phyloP scores from a whole-genome alignment of 495 filamentous ascomycete species.

The Clohesyomyces aquaticus region DNA sequence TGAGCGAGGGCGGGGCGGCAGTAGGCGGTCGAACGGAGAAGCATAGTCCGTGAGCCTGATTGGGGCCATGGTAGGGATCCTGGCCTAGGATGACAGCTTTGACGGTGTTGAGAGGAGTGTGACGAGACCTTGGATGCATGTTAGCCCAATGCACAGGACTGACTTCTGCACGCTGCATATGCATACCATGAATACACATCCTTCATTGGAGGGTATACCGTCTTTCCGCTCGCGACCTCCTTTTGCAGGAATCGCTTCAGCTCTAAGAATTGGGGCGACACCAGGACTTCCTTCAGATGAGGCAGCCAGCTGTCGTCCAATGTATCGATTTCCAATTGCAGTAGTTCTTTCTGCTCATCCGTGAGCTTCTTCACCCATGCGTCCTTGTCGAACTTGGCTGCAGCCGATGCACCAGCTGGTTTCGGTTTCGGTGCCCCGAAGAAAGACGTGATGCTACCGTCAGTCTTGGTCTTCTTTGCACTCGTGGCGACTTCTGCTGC shows the following conservation, averaged over 20 bases:
- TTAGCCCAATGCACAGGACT: not conserved
- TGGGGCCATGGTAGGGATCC: conserved; percentile 94
- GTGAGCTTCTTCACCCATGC: conserved; percentile 82
- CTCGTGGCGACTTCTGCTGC: conserved; percentile 54
- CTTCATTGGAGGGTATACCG: conserved; percentile 78
- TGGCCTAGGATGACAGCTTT: conserved; percentile 92
- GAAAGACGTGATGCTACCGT: conserved; percentile 67
- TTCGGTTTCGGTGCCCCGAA: conserved; percentile 59
- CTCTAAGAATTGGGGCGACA: conserved; percentile 75
- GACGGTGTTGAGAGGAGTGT: conserved; percentile 84
- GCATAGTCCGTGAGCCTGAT: conserved; percentile 93
- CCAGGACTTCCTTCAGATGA: conserved; percentile 80
- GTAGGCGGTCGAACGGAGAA: conserved; percentile 94
- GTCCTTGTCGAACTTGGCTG: conserved; percentile 76
- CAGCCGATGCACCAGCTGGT: conserved; percentile 31
- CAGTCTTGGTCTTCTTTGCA: conserved; percentile 75
- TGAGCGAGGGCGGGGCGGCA: conserved; percentile 79
- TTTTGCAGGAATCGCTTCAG: conserved; percentile 84
- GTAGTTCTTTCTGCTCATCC: conserved; percentile 76
- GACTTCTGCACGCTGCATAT: not conserved
- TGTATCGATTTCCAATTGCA: conserved; percentile 88
- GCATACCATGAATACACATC: conserved; percentile 94
- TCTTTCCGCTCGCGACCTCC: conserved; percentile 72
- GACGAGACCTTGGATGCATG: conserved; percentile 68
- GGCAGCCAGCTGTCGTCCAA: conserved; percentile 89